Conservation (phyloP, 1,284 basidiomycete genomes). For the Volvariella volvacea region DNA sequence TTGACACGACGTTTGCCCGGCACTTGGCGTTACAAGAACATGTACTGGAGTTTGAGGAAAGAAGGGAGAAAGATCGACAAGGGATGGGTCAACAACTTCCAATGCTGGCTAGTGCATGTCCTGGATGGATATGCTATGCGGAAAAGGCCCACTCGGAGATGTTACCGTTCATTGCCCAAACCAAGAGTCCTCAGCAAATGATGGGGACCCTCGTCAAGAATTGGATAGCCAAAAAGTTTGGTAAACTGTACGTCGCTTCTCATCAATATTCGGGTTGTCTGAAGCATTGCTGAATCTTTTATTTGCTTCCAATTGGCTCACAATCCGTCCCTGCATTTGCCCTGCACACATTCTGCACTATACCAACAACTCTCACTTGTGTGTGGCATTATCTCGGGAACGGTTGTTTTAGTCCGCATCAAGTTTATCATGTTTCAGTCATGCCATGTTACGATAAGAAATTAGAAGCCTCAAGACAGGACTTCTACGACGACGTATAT, state of each 20-base stretch:
- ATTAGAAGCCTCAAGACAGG: conserved; percentile 89
- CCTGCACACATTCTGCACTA: too few relatives aligned
- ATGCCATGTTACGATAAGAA: conserved; percentile 99
- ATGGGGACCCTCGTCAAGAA: conserved; percentile 92
- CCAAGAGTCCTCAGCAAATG: conserved; percentile 91
- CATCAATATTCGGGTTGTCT: too few relatives aligned
- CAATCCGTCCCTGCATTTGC: not conserved
- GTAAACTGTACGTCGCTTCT: conserved; percentile 58
- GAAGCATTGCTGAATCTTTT: conserved; percentile 6
- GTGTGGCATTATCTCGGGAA: too few relatives aligned
- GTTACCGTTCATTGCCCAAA: conserved; percentile 82
- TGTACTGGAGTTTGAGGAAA: conserved; percentile 75
- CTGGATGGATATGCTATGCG: conserved; percentile 99
- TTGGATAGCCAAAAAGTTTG: conserved; percentile 65
- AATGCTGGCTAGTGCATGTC: conserved; percentile 94
- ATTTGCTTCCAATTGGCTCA: not conserved
- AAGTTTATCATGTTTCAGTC: conserved; percentile 93
- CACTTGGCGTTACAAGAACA: conserved; percentile 85
- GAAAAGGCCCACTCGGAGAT: conserved; percentile 97
- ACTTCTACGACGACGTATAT: conserved; percentile 80
- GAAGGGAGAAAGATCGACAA: conserved; percentile 30
- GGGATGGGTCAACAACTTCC: conserved; percentile 47
- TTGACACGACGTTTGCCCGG: conserved; percentile 93
- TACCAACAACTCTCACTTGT: too few relatives aligned
- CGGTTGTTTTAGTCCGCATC: conserved; percentile 49